Conservation (phyloP, 352 stramenopile genomes). For the Pythium folliculosum region DNA sequence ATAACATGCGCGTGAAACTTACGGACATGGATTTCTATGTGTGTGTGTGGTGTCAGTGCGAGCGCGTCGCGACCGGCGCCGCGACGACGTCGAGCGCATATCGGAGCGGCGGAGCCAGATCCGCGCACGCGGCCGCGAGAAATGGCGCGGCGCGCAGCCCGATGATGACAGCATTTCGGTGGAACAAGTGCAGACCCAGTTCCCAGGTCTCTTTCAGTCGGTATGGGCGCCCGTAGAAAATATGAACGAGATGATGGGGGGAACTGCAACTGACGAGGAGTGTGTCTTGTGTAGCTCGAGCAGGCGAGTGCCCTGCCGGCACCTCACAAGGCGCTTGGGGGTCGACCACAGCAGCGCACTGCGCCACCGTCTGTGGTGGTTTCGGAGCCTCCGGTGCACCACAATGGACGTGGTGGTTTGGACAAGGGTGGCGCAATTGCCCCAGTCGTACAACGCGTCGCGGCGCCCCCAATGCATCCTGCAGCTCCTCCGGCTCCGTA, state of each 20-base stretch:
- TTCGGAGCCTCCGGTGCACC: not conserved
- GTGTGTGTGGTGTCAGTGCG: slow-evolving; percentile 36
- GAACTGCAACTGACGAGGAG: not conserved
- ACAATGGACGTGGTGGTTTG: not conserved
- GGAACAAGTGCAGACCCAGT: slow-evolving; percentile 38
- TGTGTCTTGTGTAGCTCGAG: slow-evolving; percentile 2
- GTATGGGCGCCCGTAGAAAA: slow-evolving; percentile 15
- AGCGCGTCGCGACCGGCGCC: slow-evolving; percentile 26
- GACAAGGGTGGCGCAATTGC: not conserved
- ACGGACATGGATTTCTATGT: not conserved
- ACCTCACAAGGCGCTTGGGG: not conserved
- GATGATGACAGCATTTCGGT: slow-evolving; percentile 34
- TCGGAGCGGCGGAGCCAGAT: slow-evolving; percentile 42
- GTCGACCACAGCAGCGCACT: not conserved
- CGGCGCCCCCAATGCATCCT: not conserved
- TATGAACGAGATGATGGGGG: too few species aligned
- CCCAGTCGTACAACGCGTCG: not conserved
- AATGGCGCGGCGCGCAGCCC: slow-evolving; percentile 30
- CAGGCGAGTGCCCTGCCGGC: not conserved
- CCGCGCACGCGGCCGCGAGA: slow-evolving; percentile 38
- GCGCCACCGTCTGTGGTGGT: not conserved
- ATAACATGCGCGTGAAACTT: not conserved
- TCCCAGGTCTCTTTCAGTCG: slow-evolving; percentile 47
- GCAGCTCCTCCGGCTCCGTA: not conserved
- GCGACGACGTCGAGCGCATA: slow-evolving; percentile 21